Percentiles rank a stretch among this genome's conserved stretches.
phyloP scores from a whole-genome alignment of 257 asterid species.

The Nicotiana obtusifolia region DNA sequence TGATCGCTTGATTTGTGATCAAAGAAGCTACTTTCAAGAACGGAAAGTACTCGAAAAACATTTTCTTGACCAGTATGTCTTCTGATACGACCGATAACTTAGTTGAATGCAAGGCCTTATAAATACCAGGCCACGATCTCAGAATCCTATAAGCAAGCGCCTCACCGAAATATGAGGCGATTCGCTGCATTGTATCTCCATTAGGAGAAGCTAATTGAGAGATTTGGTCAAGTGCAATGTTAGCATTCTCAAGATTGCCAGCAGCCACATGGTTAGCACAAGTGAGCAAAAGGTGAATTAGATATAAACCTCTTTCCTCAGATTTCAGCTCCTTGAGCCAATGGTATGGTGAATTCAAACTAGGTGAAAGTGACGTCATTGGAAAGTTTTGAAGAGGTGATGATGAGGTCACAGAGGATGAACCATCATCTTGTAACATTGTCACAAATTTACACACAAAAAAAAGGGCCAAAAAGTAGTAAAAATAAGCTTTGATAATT shows the following conservation, averaged over 20 bases:
- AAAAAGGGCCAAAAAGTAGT: neutral
- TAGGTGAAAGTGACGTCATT: constrained; percentile 11
- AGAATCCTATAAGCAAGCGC: constrained; percentile 83
- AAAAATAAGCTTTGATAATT: too few relatives aligned
- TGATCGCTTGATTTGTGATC: constrained; percentile 71
- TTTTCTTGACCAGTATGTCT: constrained; percentile 51
- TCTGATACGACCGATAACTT: constrained; percentile 42
- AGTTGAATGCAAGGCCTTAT: constrained; percentile 70
- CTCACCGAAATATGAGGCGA: constrained; percentile 82
- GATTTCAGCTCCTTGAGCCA: constrained; percentile 82
- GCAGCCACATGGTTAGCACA: constrained; percentile 81
- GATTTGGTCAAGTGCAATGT: constrained; percentile 83
- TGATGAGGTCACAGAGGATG: constrained; percentile 17
- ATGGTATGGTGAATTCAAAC: constrained; percentile 53
- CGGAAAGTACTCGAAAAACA: constrained; percentile 79
- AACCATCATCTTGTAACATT: constrained; percentile 15
- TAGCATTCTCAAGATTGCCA: constrained; percentile 78
- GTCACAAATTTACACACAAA: neutral
- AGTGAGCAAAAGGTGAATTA: constrained; percentile 73
- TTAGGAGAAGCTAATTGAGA: constrained; percentile 79
- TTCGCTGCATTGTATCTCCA: constrained; percentile 94
- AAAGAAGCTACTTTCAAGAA: constrained; percentile 78
- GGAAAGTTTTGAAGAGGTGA: constrained; percentile 9
- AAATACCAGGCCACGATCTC: constrained; percentile 79
- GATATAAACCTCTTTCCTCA: constrained; percentile 82